phyloP scores from a whole-genome alignment of 768 basidiomycete species.

The Jaapia argillacea region DNA sequence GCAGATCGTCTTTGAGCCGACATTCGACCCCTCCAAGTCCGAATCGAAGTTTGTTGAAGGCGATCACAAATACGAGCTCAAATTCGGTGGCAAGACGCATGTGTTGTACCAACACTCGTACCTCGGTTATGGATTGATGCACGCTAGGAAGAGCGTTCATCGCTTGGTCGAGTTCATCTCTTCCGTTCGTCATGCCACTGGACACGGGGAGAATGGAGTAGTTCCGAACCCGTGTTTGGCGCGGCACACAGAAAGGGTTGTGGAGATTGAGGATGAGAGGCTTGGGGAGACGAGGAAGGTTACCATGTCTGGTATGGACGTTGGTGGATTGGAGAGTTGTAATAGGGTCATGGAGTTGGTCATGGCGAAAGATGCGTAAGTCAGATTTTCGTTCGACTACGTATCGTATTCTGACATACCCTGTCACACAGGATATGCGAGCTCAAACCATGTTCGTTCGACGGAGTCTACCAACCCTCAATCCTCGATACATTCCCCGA shows the following conservation, averaged over 20 bases:
- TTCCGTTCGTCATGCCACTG: conserved; percentile 25
- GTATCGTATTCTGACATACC: conserved; percentile 1
- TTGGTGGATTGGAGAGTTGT: conserved; percentile 83
- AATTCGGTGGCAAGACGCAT: conserved; percentile 60
- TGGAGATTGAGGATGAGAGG: conserved; percentile 50
- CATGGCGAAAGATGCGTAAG: conserved; percentile 90
- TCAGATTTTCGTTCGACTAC: conserved; percentile 12
- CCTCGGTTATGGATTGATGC: conserved; percentile 93
- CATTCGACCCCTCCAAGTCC: conserved; percentile 32
- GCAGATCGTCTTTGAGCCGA: conserved; percentile 94
- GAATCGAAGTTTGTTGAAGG: conserved; percentile 50
- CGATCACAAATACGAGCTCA: conserved; percentile 85
- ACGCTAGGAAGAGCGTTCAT: conserved; percentile 76
- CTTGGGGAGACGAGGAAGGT: conserved; percentile 42
- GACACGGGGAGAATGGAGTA: conserved; percentile 19
- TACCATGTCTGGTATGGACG: conserved; percentile 76
- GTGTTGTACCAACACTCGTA: conserved; percentile 96
- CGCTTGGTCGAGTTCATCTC: conserved; percentile 84
- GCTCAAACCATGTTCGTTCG: conserved; percentile 91
- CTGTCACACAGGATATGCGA: conserved; percentile 57
- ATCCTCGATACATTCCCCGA: conserved; percentile 79
- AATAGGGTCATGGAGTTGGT: conserved; percentile 76
- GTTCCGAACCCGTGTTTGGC: conserved; percentile 82
- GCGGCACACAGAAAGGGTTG: conserved; percentile 44
- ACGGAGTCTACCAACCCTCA: conserved; percentile 95